A percentile compares a stretch with the other conserved stretches of the same genome.
These are phyloP conservation scores for Talaromyces sp. DNA, from an alignment of 2,329 filamentous ascomycete species.

Conservation along the genomic window DNA sequence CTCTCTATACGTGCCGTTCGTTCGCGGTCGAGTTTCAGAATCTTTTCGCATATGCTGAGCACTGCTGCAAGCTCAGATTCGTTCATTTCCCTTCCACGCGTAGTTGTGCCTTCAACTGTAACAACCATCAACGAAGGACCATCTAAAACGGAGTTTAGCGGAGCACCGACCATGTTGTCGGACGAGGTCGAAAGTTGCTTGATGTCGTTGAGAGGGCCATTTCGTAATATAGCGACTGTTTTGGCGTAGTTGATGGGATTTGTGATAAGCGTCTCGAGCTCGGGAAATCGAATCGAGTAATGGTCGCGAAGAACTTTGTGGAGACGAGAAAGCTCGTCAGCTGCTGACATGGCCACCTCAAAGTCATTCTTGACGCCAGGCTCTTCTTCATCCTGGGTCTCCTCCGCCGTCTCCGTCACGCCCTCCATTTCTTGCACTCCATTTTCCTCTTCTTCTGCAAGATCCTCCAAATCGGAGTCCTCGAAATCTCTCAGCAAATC, in stretches of 20 bases:
- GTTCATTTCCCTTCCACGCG: constrained; percentile 71
- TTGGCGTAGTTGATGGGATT: constrained; percentile 94
- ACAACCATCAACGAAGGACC: constrained; percentile 93
- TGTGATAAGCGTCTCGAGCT: constrained; percentile 82
- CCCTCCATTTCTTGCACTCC: constrained; percentile 59
- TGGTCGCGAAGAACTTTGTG: constrained; percentile 97
- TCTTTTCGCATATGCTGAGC: constrained; percentile 75
- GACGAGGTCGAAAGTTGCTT: constrained; percentile 69
- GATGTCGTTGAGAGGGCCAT: constrained; percentile 85
- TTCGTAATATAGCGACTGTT: constrained; percentile 86
- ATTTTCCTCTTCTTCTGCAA: constrained; percentile 59
- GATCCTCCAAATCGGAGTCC: constrained; percentile 58
- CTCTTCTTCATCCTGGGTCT: constrained; percentile 42
- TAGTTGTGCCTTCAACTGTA: constrained; percentile 87
- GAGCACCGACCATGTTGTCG: constrained; percentile 69
- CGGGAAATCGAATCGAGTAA: constrained; percentile 89
- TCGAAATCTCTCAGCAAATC: constrained; percentile 90
- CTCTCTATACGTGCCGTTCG: constrained; percentile 86
- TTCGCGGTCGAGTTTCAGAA: constrained; percentile 77
- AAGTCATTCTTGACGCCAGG: constrained; percentile 71
- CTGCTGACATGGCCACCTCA: constrained; percentile 87
- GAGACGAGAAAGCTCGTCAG: constrained; percentile 83
- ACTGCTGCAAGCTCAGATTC: constrained; percentile 70
- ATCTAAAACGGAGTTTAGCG: constrained; percentile 75
- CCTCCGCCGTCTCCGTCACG: constrained; percentile 35